Evolutionary conservation across 257 asterid species (phyloP), one percentile per base, ranked within the genome.

Genomic region (Solanum chilense): DNA sequence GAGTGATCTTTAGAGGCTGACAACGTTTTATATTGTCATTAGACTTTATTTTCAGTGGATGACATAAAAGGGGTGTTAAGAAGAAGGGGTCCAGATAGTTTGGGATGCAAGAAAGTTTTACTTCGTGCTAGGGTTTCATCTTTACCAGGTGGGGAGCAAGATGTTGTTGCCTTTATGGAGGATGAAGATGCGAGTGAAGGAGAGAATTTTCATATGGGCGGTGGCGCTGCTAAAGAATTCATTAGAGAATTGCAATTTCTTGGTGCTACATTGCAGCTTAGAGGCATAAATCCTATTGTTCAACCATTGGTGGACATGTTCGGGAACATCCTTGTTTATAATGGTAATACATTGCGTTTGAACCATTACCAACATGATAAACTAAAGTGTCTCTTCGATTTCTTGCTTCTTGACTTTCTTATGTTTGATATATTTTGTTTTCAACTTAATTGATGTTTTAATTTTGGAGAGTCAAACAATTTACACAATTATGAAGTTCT

Each of bases 51-150:
- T 84, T 90, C 93, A 37, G 94, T 89, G 83, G 96, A 93, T 37
- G 98, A 91, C 76, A 91, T 96, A 49, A 94, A 90, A 90, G 88
- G 62, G 58, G 96, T 92, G 71, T 86, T 97, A 85, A 89, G 77
- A 70, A 92, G 98, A 92, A 94, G 99, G 91, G 99, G 99, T 25
- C 99, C 99, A 35, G 97, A 97, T 85, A 95, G 96, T 91, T 84
- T 95, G 75, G 98, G 97, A 78, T 89, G 94, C 89, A 93, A 88
- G 87, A 83, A 47, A 89, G 86, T 96, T 84, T 60, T 88, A 83
- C 85, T 95, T 58, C 86, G 87, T 87, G 83, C 91, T 12, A 89
- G 82, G 9, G 60, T 52, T 31, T 85, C 88, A 10, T 39, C 62
- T 45, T 89, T 85, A 69, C 81, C 47, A 33, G 88, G 88, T 29